Evolutionary conservation across 768 basidiomycete species (phyloP).

Genomic region (Russula sp.): DNA sequence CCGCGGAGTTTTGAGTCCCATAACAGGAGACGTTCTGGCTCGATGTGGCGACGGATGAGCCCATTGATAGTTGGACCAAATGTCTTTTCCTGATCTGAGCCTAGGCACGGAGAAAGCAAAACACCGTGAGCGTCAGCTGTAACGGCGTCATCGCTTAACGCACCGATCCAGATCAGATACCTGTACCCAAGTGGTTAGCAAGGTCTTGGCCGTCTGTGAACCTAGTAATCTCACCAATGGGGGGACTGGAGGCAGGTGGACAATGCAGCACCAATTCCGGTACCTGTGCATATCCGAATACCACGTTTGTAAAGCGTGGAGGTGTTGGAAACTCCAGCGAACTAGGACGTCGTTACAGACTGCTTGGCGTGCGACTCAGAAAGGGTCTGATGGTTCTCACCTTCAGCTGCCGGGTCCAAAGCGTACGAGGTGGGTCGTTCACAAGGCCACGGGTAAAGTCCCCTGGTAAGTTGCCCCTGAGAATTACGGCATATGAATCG

Average conservation of each 20-base stretch:
- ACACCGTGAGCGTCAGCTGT: background rate
- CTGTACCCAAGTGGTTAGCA: constrained; percentile 17
- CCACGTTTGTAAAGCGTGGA: constrained; percentile 41
- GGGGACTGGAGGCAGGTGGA: constrained; percentile 40
- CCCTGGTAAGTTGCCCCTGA: constrained; percentile 17
- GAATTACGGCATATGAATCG: background rate
- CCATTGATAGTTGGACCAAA: constrained; percentile 40
- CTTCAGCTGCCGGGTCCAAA: constrained; percentile 43
- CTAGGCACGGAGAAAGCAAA: constrained; percentile 1
- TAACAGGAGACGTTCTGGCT: constrained; percentile 35
- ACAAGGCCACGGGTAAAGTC: constrained; percentile 41
- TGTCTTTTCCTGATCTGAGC: constrained; percentile 41
- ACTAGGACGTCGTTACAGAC: constrained; percentile 26
- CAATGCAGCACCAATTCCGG: constrained; percentile 40
- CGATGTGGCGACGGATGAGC: constrained; percentile 36
- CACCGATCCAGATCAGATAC: constrained; percentile 40
- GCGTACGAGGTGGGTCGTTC: constrained; percentile 35
- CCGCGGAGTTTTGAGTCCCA: constrained; percentile 41
- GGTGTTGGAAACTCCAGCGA: constrained; percentile 41
- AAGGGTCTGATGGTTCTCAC: constrained; percentile 20
- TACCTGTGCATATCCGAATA: constrained; percentile 41
- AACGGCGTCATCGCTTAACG: background rate
- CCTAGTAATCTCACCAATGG: constrained; percentile 29
- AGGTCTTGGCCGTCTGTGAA: background rate
- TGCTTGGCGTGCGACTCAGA: too few species aligned